Evolutionary conservation across 1,284 basidiomycete genomes (phyloP), one percentile per base, ranked within the genome.

Genomic region (Ceratobasidium sp.): DNA sequence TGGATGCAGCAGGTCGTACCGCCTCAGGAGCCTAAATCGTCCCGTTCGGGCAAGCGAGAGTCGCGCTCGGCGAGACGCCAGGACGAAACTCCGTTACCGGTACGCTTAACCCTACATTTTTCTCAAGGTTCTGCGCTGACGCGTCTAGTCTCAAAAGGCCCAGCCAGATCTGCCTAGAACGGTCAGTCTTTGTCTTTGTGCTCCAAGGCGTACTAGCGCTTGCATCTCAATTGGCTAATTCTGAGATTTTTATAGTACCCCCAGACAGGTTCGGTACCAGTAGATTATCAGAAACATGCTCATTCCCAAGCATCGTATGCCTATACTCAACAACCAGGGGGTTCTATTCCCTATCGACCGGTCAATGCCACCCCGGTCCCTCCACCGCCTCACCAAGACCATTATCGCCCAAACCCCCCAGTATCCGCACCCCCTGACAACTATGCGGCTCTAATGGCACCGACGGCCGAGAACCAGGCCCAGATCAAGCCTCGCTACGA

Each of bases 181-280:
- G 51, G 68, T 72, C 68, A 59, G 68, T 72, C 54, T 61, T 61
- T 41, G 51, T 69, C 34, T 56, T 56, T 68, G 34, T 68, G 59
- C 59, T 62, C 39, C 34, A 37, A 39, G 16, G 34, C 22, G 34
- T 24, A 24, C 59, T 8, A 27, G 59, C 54, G 22, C 46, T 61
- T 72, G 39, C n/a, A 49, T 72, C 68, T 61, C 68, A 61, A 37
- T 72, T 72, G 37, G 56, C 56, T 72, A 27, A 59, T 43, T 59
- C 41, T 16, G 22, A 24, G 24, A 7, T 29, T 27, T 43, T 46
- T 62, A 1, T 19, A 62, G 59, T 62, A 62, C 46, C 54, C 66
- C 13, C 66, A 51, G 22, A 22, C 31, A n/a, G 43, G 51, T 58
- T 48, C 53, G 14, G n/a, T 19, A 16, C 37, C 31, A 22, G 39